Conservation (phyloP, 164 flowering plant genomes). For the Macadamia tetraphylla region DNA sequence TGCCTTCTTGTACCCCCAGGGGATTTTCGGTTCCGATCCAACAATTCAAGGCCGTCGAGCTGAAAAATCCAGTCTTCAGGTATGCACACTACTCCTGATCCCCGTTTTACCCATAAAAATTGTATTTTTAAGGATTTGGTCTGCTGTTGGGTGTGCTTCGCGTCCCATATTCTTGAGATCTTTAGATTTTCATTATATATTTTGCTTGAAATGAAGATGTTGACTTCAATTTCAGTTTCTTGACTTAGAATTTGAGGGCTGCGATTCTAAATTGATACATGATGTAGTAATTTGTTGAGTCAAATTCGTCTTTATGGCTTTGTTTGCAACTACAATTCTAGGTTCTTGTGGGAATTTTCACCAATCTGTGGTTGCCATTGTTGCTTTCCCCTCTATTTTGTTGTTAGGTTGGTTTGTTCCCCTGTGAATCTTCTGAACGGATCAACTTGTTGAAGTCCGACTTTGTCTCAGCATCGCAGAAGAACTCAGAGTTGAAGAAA, state of each 20-base stretch:
- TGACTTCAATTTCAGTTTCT: background rate
- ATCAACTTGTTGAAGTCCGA: conserved; percentile 50
- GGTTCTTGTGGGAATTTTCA: background rate
- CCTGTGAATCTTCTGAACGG: conserved; percentile 62
- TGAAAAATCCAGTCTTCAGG: conserved; percentile 37
- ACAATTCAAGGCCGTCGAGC: conserved; percentile 10
- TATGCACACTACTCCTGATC: conserved; percentile 5
- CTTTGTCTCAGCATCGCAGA: conserved; percentile 37
- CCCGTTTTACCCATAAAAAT: background rate
- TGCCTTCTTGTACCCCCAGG: conserved; percentile 67
- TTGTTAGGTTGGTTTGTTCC: conserved; percentile 37
- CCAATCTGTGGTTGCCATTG: background rate
- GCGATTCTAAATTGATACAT: background rate
- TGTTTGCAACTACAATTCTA: background rate
- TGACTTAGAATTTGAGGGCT: background rate
- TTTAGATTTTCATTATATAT: background rate
- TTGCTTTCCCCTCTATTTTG: background rate
- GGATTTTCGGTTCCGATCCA: conserved; percentile 41
- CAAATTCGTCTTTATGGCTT: background rate
- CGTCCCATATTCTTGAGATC: background rate
- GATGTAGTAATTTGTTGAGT: background rate
- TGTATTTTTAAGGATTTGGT: background rate
- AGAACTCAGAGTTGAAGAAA: conserved; percentile 60
- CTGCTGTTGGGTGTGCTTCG: background rate
- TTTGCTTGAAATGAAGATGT: background rate